Evolutionary conservation across 2,329 filamentous ascomycete genomes (phyloP).

Genomic region (Phaeophleospora eucalypticola): DNA sequence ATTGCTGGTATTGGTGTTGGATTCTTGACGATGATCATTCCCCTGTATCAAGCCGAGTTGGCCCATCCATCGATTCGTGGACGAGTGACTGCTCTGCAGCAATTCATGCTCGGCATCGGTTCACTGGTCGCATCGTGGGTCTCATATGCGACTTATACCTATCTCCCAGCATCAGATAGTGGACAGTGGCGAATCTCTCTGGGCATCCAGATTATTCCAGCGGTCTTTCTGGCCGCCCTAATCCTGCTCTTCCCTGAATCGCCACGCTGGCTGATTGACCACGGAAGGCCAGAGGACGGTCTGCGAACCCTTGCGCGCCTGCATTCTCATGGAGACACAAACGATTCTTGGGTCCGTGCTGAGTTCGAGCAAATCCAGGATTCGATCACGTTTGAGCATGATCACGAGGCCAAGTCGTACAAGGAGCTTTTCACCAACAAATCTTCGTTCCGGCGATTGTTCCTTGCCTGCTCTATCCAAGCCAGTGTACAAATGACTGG

Average conservation of each 20-base stretch:
- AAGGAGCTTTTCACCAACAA: constrained; percentile 62
- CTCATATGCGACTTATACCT: constrained; percentile 58
- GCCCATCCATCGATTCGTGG: constrained; percentile 75
- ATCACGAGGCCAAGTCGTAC: constrained; percentile 67
- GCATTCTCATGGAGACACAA: constrained; percentile 63
- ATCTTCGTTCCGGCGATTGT: constrained; percentile 66
- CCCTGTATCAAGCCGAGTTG: constrained; percentile 74
- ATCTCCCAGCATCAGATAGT: constrained; percentile 44
- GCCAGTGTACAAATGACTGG: constrained; percentile 74
- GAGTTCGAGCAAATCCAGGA: constrained; percentile 70
- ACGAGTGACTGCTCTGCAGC: constrained; percentile 68
- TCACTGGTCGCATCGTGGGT: constrained; percentile 70
- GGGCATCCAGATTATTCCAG: constrained; percentile 68
- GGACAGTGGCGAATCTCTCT: constrained; percentile 61
- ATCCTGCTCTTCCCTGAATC: constrained; percentile 70
- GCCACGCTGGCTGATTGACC: constrained; percentile 66
- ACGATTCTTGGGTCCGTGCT: constrained; percentile 66
- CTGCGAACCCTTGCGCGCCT: constrained; percentile 64
- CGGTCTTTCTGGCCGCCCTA: constrained; percentile 58
- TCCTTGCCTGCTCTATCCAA: constrained; percentile 66
- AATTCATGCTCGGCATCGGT: constrained; percentile 79
- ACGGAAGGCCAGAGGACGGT: constrained; percentile 62
- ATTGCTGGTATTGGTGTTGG: constrained; percentile 49
- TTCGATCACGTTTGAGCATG: constrained; percentile 60
- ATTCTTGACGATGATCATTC: constrained; percentile 60